These are phyloP conservation scores for Colletotrichum tofieldiae DNA, from an alignment of 2,329 filamentous ascomycete species.

Conservation along the genomic window DNA sequence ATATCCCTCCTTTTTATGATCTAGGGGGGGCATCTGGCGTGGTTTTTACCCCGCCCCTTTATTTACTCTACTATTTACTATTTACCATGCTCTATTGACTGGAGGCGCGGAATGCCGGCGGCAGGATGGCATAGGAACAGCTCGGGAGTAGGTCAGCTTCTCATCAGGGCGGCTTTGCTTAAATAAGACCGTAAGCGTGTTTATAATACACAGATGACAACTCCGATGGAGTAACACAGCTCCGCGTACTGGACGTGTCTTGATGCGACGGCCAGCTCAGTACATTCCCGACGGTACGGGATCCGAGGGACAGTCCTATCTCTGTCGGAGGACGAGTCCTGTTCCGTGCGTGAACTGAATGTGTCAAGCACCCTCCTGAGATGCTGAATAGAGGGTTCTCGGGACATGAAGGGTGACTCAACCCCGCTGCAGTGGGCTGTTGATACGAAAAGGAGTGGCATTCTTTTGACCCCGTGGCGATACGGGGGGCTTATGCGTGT, in stretches of 20 bases:
- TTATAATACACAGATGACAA: neutral
- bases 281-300: neutral
- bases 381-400: neutral
- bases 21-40: neutral
- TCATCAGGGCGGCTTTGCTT: neutral
- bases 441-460: neutral
- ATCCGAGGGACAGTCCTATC: neutral
- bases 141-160: neutral
- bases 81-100: neutral
- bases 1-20: conserved; percentile 1
- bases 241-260: neutral
- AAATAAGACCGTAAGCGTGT: neutral
- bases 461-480: neutral
- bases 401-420: neutral
- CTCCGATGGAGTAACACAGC: neutral
- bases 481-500: neutral
- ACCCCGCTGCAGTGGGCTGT: neutral
- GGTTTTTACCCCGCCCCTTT: neutral
- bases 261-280: neutral
- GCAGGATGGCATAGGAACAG: neutral
- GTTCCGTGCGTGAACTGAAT: neutral
- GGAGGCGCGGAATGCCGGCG: neutral
- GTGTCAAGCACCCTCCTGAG: neutral
- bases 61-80: neutral
- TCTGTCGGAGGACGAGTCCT: neutral